phyloP scores from a whole-genome alignment of 1,139 yeast genomes.

The Yamadazyma sp. region DNA sequence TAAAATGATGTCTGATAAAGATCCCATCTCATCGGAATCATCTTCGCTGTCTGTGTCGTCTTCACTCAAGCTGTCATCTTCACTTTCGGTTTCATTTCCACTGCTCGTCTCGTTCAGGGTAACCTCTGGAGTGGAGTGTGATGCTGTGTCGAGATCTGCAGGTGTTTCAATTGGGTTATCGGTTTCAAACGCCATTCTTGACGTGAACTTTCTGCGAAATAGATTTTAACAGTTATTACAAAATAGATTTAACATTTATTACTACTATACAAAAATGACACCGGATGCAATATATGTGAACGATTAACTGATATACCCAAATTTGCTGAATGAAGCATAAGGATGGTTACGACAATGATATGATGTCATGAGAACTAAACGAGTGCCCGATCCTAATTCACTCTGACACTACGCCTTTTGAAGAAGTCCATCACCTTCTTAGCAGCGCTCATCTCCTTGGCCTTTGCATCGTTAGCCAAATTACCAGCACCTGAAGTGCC shows the following conservation, averaged over 20 bases:
- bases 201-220: no score
- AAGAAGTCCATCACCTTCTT: constrained; percentile 79
- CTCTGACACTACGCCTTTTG: constrained; percentile 67
- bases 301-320: background rate
- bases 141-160: background rate
- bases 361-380: no score
- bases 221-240: no score
- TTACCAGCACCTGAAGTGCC: constrained; percentile 4
- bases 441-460: constrained; percentile 65
- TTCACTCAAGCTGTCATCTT: constrained; percentile 4
- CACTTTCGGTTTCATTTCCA: background rate
- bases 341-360: no score
- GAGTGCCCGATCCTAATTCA: no score
- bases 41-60: constrained; percentile 5
- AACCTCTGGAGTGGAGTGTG: background rate
- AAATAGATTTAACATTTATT: constrained; percentile 2
- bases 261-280: constrained; percentile 5
- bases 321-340: no score
- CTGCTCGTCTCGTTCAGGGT: background rate
- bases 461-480: constrained; percentile 11
- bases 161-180: background rate
- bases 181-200: no score
- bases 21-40: constrained; percentile 19
- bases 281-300: constrained; percentile 3
- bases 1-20: constrained; percentile 39